Conservation (phyloP, 495 filamentous ascomycete genomes). For the Lophium mytilinum region DNA sequence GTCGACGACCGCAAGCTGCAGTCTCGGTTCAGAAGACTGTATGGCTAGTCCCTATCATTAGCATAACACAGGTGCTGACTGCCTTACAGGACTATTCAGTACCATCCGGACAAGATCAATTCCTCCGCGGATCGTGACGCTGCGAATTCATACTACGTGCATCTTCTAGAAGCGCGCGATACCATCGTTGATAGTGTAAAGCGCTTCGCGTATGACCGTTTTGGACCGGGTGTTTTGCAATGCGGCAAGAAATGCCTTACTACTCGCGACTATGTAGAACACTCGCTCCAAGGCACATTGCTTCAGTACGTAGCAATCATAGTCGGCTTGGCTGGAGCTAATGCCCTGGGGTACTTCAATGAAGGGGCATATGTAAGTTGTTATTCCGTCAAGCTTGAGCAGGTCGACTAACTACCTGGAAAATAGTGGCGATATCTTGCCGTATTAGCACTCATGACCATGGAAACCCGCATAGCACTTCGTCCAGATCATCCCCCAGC, state of each 20-base stretch:
- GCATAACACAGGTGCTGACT: conserved; percentile 1
- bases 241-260: conserved; percentile 62
- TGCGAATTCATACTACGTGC: conserved; percentile 62
- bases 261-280: conserved; percentile 61
- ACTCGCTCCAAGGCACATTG: conserved; percentile 50
- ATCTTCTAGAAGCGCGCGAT: conserved; percentile 75
- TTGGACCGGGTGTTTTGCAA: conserved; percentile 63
- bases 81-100: conserved; percentile 53
- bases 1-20: conserved; percentile 71
- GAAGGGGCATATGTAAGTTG: conserved; percentile 59
- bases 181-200: conserved; percentile 68
- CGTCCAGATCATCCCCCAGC: conserved; percentile 52
- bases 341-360: conserved; percentile 61
- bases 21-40: conserved; percentile 72
- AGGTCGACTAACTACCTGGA: not conserved
- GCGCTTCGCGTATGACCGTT: conserved; percentile 89
- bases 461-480: conserved; percentile 68
- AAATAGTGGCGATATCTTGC: conserved; percentile 76
- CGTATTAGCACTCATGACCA: conserved; percentile 55
- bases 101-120: conserved; percentile 81
- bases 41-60: not conserved
- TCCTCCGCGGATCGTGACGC: conserved; percentile 32
- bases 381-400: not conserved
- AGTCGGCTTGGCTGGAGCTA: conserved; percentile 55
- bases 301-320: conserved; percentile 61